Conservation (phyloP, 2,329 filamentous ascomycete genomes). For the Colletotrichum sp. region DNA sequence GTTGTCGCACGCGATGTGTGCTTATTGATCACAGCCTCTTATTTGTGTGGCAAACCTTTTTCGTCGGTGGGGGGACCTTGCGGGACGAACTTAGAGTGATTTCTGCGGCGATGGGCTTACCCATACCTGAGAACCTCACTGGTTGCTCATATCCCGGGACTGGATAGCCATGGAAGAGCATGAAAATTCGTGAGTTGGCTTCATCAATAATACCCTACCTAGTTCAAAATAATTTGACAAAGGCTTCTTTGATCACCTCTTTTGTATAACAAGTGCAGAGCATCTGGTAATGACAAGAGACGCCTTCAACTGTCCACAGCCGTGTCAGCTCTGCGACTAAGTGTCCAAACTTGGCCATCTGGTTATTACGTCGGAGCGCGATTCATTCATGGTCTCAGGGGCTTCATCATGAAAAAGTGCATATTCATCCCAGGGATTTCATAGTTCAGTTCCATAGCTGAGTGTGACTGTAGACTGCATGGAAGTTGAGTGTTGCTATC, state of each 20-base stretch:
- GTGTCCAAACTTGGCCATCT: rapidly evolving
- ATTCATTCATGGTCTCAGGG: rapidly evolving
- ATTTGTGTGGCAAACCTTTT: background rate
- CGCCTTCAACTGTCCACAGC: background rate
- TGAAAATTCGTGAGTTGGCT: background rate
- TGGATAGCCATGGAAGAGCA: too few relatives aligned
- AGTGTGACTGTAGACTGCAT: background rate
- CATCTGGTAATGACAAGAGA: background rate
- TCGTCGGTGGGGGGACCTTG: background rate
- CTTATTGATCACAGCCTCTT: background rate
- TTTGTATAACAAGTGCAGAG: rapidly evolving
- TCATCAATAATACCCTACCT: background rate
- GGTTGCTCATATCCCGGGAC: background rate
- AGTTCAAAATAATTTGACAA: background rate
- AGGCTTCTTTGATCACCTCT: background rate
- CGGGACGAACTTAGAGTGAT: background rate
- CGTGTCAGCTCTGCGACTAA: rapidly evolving
- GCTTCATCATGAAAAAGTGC: background rate
- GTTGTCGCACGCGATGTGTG: background rate
- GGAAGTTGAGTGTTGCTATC: too few relatives aligned
- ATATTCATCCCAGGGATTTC: too few relatives aligned
- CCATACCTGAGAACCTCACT: background rate
- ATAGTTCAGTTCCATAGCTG: background rate
- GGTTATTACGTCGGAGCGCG: background rate
- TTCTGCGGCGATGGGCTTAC: background rate